Evolutionary conservation across 768 basidiomycete genomes (phyloP), one percentile per base, ranked within the genome.

Genomic region (Trametes coccinea): DNA sequence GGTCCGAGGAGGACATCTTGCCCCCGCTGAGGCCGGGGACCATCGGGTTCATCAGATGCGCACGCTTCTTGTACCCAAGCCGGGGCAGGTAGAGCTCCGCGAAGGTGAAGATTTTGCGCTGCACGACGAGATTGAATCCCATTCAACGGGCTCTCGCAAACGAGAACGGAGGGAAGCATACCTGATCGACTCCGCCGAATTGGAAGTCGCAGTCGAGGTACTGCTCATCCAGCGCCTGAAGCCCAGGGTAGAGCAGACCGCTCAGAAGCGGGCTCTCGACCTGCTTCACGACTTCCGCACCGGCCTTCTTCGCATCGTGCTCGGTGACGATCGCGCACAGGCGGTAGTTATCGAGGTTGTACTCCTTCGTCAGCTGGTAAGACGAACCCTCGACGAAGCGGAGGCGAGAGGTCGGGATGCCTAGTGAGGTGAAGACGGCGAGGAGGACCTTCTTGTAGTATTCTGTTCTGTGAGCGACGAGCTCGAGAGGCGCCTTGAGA

Each of bases 101-200:
- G 69, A 96, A 96, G 17, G 94, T 98, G 76, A 99, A 99, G 71
- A 98, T 98, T 79, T 98, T 98, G 60, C 96, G 87, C 93, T 96
- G 58, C 22, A 22, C 22, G 22, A 22, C 22, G 10, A 49, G n/a
- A 53, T 10, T 10, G 10, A n/a, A 17, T n/a, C 0, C 40, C 29
- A 5, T n/a, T 4, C 53, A 27, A 10, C 39, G 30, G 2, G 14
- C 50, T 33, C 65, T 45, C 51, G 44, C 3, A n/a, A 14, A 54
- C 37, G 2, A 53, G 39, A 40, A 2, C 39, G 8, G 16, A 40
- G 49, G 7, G 34, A 29, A 0, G 70, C 83, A 55, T 56, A 95
- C 95, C 84, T 98, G 96, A 72, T 99, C 97, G 8, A 93, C 88
- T 54, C 97, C 97, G 14, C 96, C 97, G 66, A 99, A 99, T 75